Evolutionary conservation across 192 early-diverging fungal species (phyloP).

Genomic region (Lunasporangiospora selenospora): DNA sequence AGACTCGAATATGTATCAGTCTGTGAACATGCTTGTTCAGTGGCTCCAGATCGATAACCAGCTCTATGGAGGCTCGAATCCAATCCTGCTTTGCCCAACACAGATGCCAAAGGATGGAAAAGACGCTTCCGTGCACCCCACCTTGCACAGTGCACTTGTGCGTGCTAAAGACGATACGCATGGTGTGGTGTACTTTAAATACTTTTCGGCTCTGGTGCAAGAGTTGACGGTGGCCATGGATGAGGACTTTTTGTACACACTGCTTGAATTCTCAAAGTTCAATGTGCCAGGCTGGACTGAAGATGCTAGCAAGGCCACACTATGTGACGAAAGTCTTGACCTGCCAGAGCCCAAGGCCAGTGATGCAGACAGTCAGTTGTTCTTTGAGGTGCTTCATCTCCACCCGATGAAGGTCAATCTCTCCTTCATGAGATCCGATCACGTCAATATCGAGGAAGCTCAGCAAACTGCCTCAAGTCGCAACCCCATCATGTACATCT

Average conservation of each 20-base stretch:
- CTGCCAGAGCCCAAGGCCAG: slow-evolving; percentile 76
- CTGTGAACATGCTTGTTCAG: slow-evolving; percentile 76
- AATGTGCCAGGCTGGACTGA: slow-evolving; percentile 68
- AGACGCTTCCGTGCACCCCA: slow-evolving; percentile 60
- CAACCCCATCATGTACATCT: slow-evolving; percentile 67
- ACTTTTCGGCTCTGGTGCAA: slow-evolving; percentile 91
- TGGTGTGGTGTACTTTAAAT: slow-evolving; percentile 95
- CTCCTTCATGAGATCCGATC: slow-evolving; percentile 91
- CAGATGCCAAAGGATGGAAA: slow-evolving; percentile 77
- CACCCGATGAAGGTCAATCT: slow-evolving; percentile 96
- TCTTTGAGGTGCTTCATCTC: slow-evolving; percentile 94
- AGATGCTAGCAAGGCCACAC: slow-evolving; percentile 27
- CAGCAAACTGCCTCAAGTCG: slow-evolving; percentile 49
- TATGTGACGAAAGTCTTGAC: slow-evolving; percentile 60
- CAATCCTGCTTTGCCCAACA: slow-evolving; percentile 96
- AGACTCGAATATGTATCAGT: slow-evolving; percentile 85
- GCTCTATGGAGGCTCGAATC: slow-evolving; percentile 82
- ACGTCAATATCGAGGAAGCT: slow-evolving; percentile 68
- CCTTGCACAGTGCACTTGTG: slow-evolving; percentile 76
- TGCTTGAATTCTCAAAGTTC: slow-evolving; percentile 89
- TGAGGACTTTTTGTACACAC: slow-evolving; percentile 87
- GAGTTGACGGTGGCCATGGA: slow-evolving; percentile 95
- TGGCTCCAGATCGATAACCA: slow-evolving; percentile 99
- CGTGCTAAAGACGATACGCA: slow-evolving; percentile 92
- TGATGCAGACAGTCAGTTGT: slow-evolving; percentile 78